These are phyloP conservation scores for Triticum urartu DNA, from an alignment of 176 grass and related monocot genomes.

Conservation along the genomic window DNA sequence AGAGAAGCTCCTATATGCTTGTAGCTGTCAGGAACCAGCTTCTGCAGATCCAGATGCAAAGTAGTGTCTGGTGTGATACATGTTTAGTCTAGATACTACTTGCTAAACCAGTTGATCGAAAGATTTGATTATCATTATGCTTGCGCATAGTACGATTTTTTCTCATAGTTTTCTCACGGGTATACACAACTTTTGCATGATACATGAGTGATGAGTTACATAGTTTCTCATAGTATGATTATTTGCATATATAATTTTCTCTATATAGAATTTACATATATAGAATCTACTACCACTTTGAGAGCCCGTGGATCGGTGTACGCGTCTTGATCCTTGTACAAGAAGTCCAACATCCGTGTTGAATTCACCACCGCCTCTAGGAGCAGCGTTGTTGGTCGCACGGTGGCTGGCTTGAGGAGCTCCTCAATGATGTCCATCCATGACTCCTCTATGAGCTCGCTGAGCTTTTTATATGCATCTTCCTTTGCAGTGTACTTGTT, in stretches of 20 bases:
- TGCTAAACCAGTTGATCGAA: too few relatives aligned
- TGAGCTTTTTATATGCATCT: not conserved
- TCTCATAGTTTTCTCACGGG: not conserved
- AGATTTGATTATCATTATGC: too few relatives aligned
- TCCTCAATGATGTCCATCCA: conserved; percentile 26
- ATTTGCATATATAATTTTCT: not conserved
- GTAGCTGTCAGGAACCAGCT: too few relatives aligned
- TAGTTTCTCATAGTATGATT: not conserved
- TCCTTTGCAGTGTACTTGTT: not conserved
- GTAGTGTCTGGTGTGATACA: too few relatives aligned
- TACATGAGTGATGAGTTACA: not conserved
- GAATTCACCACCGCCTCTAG: not conserved
- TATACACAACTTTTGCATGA: not conserved
- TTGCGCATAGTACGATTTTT: not conserved
- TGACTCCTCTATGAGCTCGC: not conserved
- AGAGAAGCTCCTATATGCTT: too few relatives aligned
- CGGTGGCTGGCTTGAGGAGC: not conserved
- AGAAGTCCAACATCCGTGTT: not conserved
- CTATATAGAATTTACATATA: conserved; percentile 15
- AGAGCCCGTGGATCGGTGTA: not conserved
- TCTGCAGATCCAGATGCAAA: too few relatives aligned
- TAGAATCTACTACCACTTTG: not conserved
- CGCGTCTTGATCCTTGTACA: conserved; percentile 17
- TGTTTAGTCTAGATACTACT: too few relatives aligned
- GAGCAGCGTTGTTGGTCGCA: not conserved